Conservation (phyloP, 2,329 filamentous ascomycete species). For the Ceratocystis cubensis region DNA sequence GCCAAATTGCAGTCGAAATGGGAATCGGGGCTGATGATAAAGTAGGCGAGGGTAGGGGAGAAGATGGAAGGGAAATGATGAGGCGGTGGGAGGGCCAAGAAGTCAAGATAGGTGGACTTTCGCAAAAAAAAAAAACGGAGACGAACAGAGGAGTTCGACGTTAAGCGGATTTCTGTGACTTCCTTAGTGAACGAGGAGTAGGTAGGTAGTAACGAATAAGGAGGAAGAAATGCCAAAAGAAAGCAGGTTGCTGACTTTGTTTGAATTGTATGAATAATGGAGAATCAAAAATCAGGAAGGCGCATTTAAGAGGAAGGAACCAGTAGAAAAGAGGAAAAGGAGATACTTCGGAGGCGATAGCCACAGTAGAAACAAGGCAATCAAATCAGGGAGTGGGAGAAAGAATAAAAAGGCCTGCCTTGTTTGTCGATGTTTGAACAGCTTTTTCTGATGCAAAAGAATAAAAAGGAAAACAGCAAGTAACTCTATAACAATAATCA, state of each 20-base stretch:
- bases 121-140: neutral
- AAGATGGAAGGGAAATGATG: neutral
- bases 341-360: neutral
- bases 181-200: neutral
- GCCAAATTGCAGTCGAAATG: neutral
- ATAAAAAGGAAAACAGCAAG: neutral
- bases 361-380: neutral
- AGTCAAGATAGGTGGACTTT: neutral
- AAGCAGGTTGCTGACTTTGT: neutral
- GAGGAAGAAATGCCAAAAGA: neutral
- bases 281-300: neutral
- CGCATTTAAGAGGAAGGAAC: neutral
- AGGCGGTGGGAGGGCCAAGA: neutral
- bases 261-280: neutral
- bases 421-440: neutral
- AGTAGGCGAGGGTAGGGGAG: neutral
- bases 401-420: neutral
- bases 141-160: neutral
- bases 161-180: neutral
- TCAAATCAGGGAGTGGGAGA: neutral
- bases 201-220: neutral
- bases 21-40: too few species aligned
- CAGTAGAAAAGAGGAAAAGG: neutral
- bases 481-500: neutral
- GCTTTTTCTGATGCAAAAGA: neutral